A percentile compares a stretch with the other conserved stretches of the same genome.
Evolutionary conservation across 495 filamentous ascomycete species (phyloP).

Genomic region (Aspergillus taichungensis): DNA sequence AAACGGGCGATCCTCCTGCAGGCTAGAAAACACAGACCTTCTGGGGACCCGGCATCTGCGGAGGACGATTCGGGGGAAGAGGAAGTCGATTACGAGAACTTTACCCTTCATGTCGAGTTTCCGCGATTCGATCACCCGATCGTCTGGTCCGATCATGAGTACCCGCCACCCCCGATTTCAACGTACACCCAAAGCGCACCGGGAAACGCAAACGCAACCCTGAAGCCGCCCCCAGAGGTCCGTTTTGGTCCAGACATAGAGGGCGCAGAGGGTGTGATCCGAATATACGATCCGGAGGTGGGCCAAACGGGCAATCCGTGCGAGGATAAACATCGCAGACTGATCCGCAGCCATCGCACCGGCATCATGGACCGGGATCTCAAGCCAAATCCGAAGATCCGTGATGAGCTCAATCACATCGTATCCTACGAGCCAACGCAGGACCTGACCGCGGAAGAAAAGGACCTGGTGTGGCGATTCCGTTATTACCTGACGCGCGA

Average conservation of each 20-base stretch:
- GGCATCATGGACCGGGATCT: slow-evolving; percentile 86
- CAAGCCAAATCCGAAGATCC: slow-evolving; percentile 92
- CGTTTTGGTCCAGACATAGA: slow-evolving; percentile 77
- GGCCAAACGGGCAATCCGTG: slow-evolving; percentile 83
- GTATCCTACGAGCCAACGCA: slow-evolving; percentile 91
- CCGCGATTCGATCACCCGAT: slow-evolving; percentile 94
- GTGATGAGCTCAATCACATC: slow-evolving; percentile 86
- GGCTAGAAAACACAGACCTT: slow-evolving; percentile 18
- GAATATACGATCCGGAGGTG: slow-evolving; percentile 91
- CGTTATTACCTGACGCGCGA: slow-evolving; percentile 86
- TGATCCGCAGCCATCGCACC: slow-evolving; percentile 88
- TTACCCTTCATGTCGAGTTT: slow-evolving; percentile 79
- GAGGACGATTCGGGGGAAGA: slow-evolving; percentile 36
- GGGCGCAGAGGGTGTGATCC: slow-evolving; percentile 52
- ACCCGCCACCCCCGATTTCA: slow-evolving; percentile 73
- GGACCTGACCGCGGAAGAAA: slow-evolving; percentile 76
- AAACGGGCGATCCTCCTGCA: slow-evolving; percentile 27
- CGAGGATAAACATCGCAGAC: slow-evolving; percentile 86
- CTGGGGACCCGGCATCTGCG: slow-evolving; percentile 7
- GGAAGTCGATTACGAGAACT: slow-evolving; percentile 46
- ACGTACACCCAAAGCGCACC: slow-evolving; percentile 53
- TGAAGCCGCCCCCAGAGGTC: slow-evolving; percentile 74
- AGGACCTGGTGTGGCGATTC: slow-evolving; percentile 95
- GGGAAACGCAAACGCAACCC: slow-evolving; percentile 53
- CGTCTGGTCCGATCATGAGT: slow-evolving; percentile 90